Evolutionary conservation across 345 rosid genomes (phyloP), one percentile per base, ranked within the genome.

Genomic region (Tarenaya hassleriana): DNA sequence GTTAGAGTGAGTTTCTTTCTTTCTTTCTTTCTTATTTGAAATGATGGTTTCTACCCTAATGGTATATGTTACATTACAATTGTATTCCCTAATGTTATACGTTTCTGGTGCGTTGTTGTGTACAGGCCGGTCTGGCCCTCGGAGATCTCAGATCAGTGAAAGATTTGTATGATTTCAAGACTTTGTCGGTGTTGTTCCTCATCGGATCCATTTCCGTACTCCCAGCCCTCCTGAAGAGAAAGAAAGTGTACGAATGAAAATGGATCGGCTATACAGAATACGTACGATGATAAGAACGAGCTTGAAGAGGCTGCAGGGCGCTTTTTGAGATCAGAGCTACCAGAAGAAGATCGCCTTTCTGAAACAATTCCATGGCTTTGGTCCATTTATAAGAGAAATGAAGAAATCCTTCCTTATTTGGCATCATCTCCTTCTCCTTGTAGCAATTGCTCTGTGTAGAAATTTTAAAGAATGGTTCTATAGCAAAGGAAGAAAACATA

Each of bases 41-140:
- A 42, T 16, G 4, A 14, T 10, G 14, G 68, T 52, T 3, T 61
- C 0, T 38, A 21, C 2, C 46, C 32, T 4, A 7, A 39, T 54
- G 38, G 27, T 16, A 17, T 1, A 17, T 41, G 35, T 60, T 41
- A 41, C 24, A 41, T 1, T 33, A 1, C n/a, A n/a, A n/a, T n/a
- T n/a, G n/a, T n/a, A n/a, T n/a, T n/a, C n/a, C 35, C 58, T 46
- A 49, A 67, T 17, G 5, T 38, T 35, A 40, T 33, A 12, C 20
- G 6, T 56, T 53, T 20, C 4, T 38, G 53, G 31, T 45, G 8
- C 9, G 4, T 56, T 38, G 53, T 20, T 45, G 8, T 11, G 4
- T 56, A 39, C 75, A 83, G 89, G 96, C 94, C 44, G 96, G 94
- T 39, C 78, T 79, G 16, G 89, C 94, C 13, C 87, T 87, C 27